Evolutionary conservation across 495 filamentous ascomycete genomes (phyloP).

Genomic region (Sabuloglossum arenarium): DNA sequence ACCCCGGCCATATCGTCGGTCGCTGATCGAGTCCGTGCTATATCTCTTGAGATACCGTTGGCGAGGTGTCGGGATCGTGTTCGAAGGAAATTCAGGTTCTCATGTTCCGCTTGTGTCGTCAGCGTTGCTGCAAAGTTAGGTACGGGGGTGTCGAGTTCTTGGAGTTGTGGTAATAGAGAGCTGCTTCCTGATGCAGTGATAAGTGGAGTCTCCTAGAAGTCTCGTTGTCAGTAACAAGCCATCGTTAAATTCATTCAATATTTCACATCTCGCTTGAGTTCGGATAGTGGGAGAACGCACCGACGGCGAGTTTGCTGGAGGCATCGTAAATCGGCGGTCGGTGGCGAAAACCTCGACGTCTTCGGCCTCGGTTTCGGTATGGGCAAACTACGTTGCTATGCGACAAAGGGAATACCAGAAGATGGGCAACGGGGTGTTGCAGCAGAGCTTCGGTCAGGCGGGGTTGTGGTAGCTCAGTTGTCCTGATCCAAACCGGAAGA

Average conservation of each 20-base stretch:
- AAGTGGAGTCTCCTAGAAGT: background rate
- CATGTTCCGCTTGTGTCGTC: constrained; percentile 2
- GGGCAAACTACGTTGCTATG: background rate
- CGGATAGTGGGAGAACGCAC: background rate
- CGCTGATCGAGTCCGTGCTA: background rate
- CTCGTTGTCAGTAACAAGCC: background rate
- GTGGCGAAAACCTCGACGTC: background rate
- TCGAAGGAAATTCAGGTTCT: background rate
- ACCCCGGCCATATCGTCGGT: background rate
- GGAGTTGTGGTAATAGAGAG: background rate
- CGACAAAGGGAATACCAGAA: background rate
- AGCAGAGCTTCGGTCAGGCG: background rate
- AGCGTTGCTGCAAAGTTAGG: constrained; percentile 3
- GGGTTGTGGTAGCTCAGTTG: background rate
- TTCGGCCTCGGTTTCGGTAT: background rate
- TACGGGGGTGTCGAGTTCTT: constrained; percentile 1
- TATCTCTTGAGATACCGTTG: background rate
- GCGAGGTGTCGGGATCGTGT: background rate
- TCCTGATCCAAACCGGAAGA: background rate
- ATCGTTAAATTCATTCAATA: background rate
- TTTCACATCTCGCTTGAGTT: background rate
- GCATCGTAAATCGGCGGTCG: background rate
- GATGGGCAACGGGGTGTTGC: background rate
- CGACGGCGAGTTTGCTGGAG: constrained; percentile 7
- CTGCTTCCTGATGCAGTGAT: background rate